Evolutionary conservation across 2,329 filamentous ascomycete species (phyloP).

Genomic region (Verticillium alfalfae): DNA sequence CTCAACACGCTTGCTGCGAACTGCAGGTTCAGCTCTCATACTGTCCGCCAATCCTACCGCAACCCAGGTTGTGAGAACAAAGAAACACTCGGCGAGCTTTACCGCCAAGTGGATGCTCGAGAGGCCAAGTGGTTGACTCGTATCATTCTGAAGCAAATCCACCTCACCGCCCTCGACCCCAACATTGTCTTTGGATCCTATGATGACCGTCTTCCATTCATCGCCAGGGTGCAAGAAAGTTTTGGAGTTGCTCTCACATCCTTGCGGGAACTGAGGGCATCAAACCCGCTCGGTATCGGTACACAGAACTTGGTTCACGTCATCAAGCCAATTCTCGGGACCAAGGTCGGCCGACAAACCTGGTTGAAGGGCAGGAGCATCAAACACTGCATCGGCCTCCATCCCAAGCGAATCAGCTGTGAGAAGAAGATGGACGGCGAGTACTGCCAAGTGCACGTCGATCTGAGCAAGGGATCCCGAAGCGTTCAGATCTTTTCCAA

Average conservation of each 20-base stretch:
- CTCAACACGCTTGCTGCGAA: conserved; percentile 63
- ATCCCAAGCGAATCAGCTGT: conserved; percentile 58
- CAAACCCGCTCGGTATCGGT: conserved; percentile 17
- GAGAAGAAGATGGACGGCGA: conserved; percentile 85
- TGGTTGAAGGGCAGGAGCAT: conserved; percentile 66
- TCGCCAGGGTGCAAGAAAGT: conserved; percentile 65
- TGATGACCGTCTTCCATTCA: conserved; percentile 63
- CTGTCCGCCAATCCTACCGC: conserved; percentile 38
- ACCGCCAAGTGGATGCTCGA: conserved; percentile 52
- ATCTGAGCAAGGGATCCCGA: conserved; percentile 48
- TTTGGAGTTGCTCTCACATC: conserved; percentile 55
- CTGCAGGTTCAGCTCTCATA: conserved; percentile 65
- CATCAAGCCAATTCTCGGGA: conserved; percentile 49
- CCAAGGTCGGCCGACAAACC: conserved; percentile 59
- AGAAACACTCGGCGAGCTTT: conserved; percentile 48
- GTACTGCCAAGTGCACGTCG: conserved; percentile 83
- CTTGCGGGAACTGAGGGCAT: conserved; percentile 31
- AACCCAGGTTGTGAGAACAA: conserved; percentile 22
- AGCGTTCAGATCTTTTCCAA: conserved; percentile 84
- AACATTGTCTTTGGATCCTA: conserved; percentile 51
- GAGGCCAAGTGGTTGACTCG: conserved; percentile 87
- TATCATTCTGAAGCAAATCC: conserved; percentile 70
- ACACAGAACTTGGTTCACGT: conserved; percentile 19
- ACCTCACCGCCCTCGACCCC: conserved; percentile 59
- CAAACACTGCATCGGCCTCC: conserved; percentile 67